Evolutionary conservation across 768 basidiomycete species (phyloP).

Genomic region (Auricularia auricula-judae): DNA sequence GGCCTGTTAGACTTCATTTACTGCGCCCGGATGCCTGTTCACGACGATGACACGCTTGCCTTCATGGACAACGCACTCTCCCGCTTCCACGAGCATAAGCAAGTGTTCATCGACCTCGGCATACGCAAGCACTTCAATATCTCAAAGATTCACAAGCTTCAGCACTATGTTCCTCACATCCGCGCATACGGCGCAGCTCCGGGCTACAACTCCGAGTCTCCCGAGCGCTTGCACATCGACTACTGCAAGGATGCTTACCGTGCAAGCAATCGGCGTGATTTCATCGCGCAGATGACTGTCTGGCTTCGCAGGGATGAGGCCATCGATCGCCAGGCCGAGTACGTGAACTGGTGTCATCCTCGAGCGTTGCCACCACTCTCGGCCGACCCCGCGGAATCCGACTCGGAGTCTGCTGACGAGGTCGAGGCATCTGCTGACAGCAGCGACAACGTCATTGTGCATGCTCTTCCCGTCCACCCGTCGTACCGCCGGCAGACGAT

Average conservation of each 20-base stretch:
- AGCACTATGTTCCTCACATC: slow-evolving; percentile 19
- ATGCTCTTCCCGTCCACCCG: no score
- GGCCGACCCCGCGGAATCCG: no score
- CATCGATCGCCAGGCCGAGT: slow-evolving; percentile 17
- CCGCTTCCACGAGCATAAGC: slow-evolving; percentile 19
- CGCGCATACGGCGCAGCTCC: slow-evolving; percentile 17
- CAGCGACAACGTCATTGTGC: no score
- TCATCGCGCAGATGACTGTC: slow-evolving; percentile 28
- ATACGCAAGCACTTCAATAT: slow-evolving; percentile 24
- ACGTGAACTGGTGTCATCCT: slow-evolving; percentile 15
- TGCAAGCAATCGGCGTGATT: slow-evolving; percentile 19
- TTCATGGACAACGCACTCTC: slow-evolving; percentile 14
- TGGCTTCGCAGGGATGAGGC: slow-evolving; percentile 28
- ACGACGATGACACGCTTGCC: slow-evolving; percentile 17
- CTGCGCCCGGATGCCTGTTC: slow-evolving; percentile 19
- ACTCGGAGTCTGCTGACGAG: no score
- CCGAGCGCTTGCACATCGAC: slow-evolving; percentile 34
- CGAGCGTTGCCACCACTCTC: no score
- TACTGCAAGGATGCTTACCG: slow-evolving; percentile 26
- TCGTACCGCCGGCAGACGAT: no score
- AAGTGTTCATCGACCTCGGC: slow-evolving; percentile 19
- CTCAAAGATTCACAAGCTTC: slow-evolving; percentile 23
- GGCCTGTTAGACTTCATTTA: slow-evolving; percentile 27
- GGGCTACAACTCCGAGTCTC: slow-evolving; percentile 24
- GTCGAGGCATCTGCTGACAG: neutral